Evolutionary conservation across 768 basidiomycete species (phyloP), one percentile per base, ranked within the genome.

Genomic region (Gloeopeniophorella convolvens): DNA sequence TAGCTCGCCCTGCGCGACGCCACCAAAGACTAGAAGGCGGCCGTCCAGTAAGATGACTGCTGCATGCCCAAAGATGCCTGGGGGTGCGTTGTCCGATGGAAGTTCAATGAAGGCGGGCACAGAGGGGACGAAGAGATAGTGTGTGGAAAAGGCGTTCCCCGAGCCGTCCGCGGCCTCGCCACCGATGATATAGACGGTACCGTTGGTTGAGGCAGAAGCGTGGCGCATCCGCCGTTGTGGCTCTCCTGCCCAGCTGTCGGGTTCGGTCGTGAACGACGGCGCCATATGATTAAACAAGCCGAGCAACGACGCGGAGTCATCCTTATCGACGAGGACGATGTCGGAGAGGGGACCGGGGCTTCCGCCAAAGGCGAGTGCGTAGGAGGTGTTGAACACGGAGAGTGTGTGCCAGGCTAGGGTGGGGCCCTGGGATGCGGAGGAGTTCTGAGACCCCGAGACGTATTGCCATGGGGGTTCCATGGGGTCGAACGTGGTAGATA

Each of bases 141-240:
- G 76, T 39, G 85, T 80, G 5, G 75, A 69, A 60, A 85, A 82
- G 0, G 71, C 77, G 42, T 66, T 69, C 1, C 72, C 72, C 8
- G 90, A 93, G 11, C 80, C 88, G 63, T 95, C 92, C n/a, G 79
- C 79, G 59, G 75, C 82, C 66, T 85, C 76, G 7, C 92, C 92
- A 3, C 92, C 92, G 39, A 85, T 73, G 30, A 94, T 72, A 67
- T 76, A 89, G 10, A 89, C 71, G 37, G 70, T 67, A 5, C 81
- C 82, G 6, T 68, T 66, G 5, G 60, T 54, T 10, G 76, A 72
- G 7, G 76, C 72, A 5, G 85, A 66, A 7, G 85, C 74, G 61
- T 93, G 89, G 59, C 82, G 79, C n/a, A 88, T 82, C 39, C 90
- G 79, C 26, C 90, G 76, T 47, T 75, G 70, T 3, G 92, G 90